Conservation (phyloP, 139 green algal genomes). For the Axilococcus clingmanii region DNA sequence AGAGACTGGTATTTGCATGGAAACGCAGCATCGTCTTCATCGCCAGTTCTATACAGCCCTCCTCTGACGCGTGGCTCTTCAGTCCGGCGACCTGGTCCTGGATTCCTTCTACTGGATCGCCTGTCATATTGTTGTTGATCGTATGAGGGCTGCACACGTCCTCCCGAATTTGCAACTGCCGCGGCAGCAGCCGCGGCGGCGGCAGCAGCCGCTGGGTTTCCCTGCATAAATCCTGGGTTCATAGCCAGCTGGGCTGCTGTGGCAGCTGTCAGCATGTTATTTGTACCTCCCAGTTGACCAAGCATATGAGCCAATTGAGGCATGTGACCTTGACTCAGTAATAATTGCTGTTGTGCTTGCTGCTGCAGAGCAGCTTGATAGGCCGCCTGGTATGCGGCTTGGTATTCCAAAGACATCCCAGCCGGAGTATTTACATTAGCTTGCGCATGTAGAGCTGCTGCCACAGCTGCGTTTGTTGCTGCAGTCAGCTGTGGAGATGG, state of each 20-base stretch:
- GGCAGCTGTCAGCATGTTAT: constrained; percentile 35
- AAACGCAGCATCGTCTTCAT: constrained; percentile 4
- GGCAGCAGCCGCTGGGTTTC: constrained; percentile 39
- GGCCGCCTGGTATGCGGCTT: constrained; percentile 78
- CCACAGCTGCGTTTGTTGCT: constrained; percentile 13
- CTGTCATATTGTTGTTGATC: constrained; percentile 6
- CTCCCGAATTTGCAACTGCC: constrained; percentile 6
- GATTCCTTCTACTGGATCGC: not conserved
- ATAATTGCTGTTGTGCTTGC: constrained; percentile 30
- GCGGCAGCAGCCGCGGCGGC: constrained; percentile 43
- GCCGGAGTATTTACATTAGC: not conserved
- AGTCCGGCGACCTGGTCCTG: not conserved
- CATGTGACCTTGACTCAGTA: constrained; percentile 5
- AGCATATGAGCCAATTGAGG: constrained; percentile 19
- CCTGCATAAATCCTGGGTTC: constrained; percentile 21
- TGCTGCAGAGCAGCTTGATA: constrained; percentile 70
- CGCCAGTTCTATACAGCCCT: not conserved
- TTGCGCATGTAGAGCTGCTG: constrained; percentile 8
- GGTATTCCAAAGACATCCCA: constrained; percentile 52
- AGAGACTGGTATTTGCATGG: constrained; percentile 46
- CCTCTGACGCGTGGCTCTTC: constrained; percentile 12
- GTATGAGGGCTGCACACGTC: constrained; percentile 4
- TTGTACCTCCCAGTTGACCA: constrained; percentile 3
- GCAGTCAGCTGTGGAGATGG: constrained; percentile 8
- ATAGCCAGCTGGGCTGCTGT: constrained; percentile 50